These are phyloP conservation scores for Chlorella ohadii DNA, from an alignment of 139 green algal genomes.

Conservation along the genomic window DNA sequence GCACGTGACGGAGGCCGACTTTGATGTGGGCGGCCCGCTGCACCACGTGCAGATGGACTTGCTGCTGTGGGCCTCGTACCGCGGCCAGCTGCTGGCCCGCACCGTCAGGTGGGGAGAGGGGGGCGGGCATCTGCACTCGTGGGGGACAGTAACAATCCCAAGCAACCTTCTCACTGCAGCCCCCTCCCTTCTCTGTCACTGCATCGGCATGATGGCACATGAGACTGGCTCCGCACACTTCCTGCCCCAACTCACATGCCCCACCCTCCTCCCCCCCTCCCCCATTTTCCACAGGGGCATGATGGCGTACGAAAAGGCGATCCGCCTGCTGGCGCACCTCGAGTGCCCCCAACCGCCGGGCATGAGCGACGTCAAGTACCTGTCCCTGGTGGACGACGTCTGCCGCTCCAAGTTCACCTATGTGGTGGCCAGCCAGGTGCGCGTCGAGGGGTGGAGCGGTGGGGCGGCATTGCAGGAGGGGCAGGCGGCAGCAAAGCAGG, in stretches of 20 bases:
- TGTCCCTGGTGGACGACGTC: slow-evolving; percentile 59
- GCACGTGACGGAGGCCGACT: slow-evolving; percentile 60
- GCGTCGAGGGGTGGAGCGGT: too few relatives aligned
- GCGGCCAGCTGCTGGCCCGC: slow-evolving; percentile 85
- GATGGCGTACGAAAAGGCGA: slow-evolving; percentile 76
- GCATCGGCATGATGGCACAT: too few relatives aligned
- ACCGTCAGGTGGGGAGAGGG: slow-evolving; percentile 62
- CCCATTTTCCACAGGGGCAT: slow-evolving; percentile 54
- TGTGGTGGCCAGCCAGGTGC: slow-evolving; percentile 76
- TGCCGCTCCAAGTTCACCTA: slow-evolving; percentile 82
- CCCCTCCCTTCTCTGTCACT: too few relatives aligned
- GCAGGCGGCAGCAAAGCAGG: too few relatives aligned
- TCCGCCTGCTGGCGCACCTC: slow-evolving; percentile 63
- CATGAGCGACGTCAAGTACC: slow-evolving; percentile 47
- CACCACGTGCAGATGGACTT: slow-evolving; percentile 66
- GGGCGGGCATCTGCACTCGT: too few relatives aligned
- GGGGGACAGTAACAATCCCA: too few relatives aligned
- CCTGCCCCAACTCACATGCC: not conserved
- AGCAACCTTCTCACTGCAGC: too few relatives aligned
- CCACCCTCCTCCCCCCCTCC: not conserved
- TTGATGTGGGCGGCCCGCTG: slow-evolving; percentile 51
- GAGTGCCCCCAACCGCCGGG: slow-evolving; percentile 55
- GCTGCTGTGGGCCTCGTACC: slow-evolving; percentile 85
- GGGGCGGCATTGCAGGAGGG: too few relatives aligned
- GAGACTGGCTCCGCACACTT: too few relatives aligned